A percentile compares a stretch with the other conserved stretches of the same genome.
Conservation (phyloP, 176 grass and related monocot species). For the Carex cristatella region DNA sequence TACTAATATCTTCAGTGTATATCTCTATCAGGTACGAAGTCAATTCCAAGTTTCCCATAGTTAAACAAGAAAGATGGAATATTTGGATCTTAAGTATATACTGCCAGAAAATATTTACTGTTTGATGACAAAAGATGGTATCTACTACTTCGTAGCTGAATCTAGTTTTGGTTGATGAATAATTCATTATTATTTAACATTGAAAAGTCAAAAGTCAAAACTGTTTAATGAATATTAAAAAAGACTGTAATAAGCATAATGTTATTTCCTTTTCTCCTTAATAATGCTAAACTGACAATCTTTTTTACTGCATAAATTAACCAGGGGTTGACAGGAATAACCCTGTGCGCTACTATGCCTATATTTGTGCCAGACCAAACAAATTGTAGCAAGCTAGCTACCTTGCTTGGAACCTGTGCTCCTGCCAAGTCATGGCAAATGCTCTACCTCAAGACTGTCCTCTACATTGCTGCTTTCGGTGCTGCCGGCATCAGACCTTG, state of each 20-base stretch:
- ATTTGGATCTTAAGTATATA: background rate
- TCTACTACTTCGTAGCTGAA: background rate
- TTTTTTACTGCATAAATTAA: background rate
- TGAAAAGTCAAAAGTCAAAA: background rate
- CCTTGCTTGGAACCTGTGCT: conserved; percentile 53
- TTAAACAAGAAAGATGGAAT: background rate
- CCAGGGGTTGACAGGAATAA: conserved; percentile 69
- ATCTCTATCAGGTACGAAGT: background rate
- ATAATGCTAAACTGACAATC: background rate
- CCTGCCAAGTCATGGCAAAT: conserved; percentile 55
- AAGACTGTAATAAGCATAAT: background rate
- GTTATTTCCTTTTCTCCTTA: background rate
- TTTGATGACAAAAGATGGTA: background rate
- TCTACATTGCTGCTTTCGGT: conserved; percentile 63
- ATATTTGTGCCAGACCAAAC: conserved; percentile 47
- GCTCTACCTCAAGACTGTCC: conserved; percentile 70
- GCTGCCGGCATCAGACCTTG: conserved; percentile 81
- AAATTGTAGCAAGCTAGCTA: conserved; percentile 52
- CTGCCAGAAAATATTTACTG: background rate
- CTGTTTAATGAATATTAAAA: background rate
- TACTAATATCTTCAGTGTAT: no score
- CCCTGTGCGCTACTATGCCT: conserved; percentile 49
- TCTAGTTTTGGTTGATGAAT: background rate
- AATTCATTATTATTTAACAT: background rate
- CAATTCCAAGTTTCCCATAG: background rate